Base-by-base conservation (phyloP, 2,329 filamentous ascomycete genomes). In the Hansfordia pulvinata region DNA sequence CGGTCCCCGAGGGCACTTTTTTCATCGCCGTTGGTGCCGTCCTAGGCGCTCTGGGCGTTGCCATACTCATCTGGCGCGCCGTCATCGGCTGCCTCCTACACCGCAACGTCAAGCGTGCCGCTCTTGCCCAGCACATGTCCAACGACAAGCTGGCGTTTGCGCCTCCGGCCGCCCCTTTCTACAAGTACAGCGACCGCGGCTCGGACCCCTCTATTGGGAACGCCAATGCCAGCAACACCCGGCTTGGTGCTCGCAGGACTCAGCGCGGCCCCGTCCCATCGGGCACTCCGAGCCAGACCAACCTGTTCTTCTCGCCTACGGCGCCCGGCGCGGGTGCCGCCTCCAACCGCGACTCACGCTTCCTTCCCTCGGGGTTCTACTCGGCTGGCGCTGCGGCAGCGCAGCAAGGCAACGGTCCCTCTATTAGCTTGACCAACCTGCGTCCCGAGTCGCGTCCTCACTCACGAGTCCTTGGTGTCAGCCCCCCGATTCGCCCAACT, bases 271-370 rank as follows among this genome's bases (percentile, higher is more conserved):
- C 64, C 3, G 52, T 57, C 17, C 63, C 63, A 3, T 69, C 68
- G 8, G 56, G 56, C 26, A 71, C 66, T 15, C 71, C 63, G 8
- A 79, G 69, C 43, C 60, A 66, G 40, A 72, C 72, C 19, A 82
- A 78, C 35, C 64, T 96, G 10, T 98, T 98, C 68, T 98, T 93
- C 61, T 93, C 85, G 6, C 90, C 90, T 1, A 96, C 90, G 1
- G 86, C 86, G 2, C 72, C 69, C 20, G 57, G 69, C 6, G 60
- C 62, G 30, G 59, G 64, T 26, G 54, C 57, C 33, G 54, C 62
- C 20, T 56, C 55, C 23, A 70, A 70, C 39, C 76, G 86, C 28
- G 72, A 69, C 32, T 93, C 83, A 2, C 62, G 64, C n/a, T 93
- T 88, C 47, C 64, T 94, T 12, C 88, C 88, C 10, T 78, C 88